Evolutionary conservation across 2,329 filamentous ascomycete genomes (phyloP).

Genomic region (Ceratocystis colombiana): DNA sequence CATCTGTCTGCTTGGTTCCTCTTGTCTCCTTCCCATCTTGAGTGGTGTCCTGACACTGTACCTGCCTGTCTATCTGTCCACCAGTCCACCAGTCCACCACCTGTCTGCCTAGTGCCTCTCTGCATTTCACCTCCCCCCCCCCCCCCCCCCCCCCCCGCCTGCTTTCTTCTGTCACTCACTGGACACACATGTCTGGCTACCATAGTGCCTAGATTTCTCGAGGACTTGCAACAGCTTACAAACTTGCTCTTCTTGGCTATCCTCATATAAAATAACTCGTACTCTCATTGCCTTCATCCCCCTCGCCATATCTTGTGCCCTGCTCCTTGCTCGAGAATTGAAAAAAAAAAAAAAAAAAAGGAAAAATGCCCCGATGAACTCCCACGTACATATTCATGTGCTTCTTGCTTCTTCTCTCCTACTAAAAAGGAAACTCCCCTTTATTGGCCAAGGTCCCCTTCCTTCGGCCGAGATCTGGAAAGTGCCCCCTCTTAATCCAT

Average conservation of each 20-base stretch:
- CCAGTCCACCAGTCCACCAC: neutral
- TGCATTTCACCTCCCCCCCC: neutral
- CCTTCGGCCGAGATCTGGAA: slow-evolving; percentile 5
- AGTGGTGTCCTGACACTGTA: neutral
- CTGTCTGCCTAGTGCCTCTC: neutral
- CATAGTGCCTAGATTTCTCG: too few species aligned
- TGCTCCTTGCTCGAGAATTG: neutral
- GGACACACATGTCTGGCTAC: neutral
- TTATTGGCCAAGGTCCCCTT: neutral
- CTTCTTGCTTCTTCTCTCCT: neutral
- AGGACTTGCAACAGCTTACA: too few species aligned
- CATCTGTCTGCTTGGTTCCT: neutral
- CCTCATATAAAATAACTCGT: too few species aligned
- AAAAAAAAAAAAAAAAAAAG: too few species aligned
- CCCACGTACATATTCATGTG: neutral
- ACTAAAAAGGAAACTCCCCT: neutral
- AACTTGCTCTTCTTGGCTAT: too few species aligned
- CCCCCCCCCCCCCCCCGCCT: too few species aligned
- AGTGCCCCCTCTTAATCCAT: neutral
- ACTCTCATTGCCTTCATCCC: neutral
- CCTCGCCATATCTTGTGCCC: neutral
- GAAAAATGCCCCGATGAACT: too few species aligned
- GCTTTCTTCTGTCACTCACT: too few species aligned
- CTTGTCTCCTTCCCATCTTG: neutral
- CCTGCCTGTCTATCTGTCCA: neutral